Percentiles rank a stretch among this genome's conserved stretches.
Conservation (phyloP, 768 basidiomycete species). For the Tricholomella constricta region DNA sequence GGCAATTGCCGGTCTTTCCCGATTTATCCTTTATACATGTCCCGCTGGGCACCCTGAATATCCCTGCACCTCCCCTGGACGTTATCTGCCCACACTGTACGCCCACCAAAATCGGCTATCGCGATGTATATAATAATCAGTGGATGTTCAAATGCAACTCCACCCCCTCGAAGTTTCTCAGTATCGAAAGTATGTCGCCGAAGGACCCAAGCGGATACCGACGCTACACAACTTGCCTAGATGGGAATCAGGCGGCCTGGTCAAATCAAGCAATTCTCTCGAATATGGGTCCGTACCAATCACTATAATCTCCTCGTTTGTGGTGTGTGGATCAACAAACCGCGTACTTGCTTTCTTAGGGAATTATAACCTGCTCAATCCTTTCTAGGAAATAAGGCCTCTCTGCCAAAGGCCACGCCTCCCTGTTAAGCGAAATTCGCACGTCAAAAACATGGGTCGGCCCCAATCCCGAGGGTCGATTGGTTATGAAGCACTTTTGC, state of each 20-base stretch:
- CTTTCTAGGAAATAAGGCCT: conserved; percentile 3
- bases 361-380: conserved; percentile 6
- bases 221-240: conserved; percentile 1
- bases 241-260: conserved; percentile 6
- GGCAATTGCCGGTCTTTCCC: too few relatives aligned
- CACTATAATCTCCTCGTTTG: conserved; percentile 13
- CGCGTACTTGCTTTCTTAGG: conserved; percentile 16
- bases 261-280: not conserved
- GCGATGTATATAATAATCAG: too few relatives aligned
- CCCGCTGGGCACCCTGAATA: too few relatives aligned
- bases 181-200: too few relatives aligned
- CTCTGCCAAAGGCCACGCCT: conserved; percentile 13
- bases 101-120: too few relatives aligned
- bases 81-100: too few relatives aligned
- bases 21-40: too few relatives aligned
- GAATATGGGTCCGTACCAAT: conserved; percentile 28
- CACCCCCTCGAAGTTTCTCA: too few relatives aligned
- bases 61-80: too few relatives aligned
- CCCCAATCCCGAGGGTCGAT: conserved; percentile 29
- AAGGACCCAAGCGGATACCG: too few relatives aligned
- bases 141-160: too few relatives aligned
- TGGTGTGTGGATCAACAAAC: conserved; percentile 10
- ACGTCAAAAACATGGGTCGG: conserved; percentile 30
- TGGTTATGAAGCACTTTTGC: conserved; percentile 18
- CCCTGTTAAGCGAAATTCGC: conserved; percentile 14